Conservation (phyloP, 2,329 filamentous ascomycete genomes). For the Fusarium tjaetaba region DNA sequence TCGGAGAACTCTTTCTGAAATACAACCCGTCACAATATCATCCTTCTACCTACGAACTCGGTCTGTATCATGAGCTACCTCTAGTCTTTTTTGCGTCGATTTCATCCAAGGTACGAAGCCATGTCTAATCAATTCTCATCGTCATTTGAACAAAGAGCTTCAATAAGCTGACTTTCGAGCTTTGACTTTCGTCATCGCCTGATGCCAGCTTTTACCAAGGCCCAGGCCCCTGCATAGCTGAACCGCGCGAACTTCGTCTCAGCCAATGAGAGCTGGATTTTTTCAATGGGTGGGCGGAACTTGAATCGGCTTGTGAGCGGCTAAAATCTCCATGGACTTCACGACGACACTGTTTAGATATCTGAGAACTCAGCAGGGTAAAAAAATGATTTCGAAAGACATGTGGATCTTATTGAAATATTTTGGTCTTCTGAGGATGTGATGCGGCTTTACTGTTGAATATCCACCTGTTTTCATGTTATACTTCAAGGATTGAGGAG, state of each 20-base stretch:
- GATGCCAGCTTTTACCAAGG: constrained; percentile 11
- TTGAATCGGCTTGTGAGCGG: background rate
- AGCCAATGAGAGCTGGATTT: constrained; percentile 7
- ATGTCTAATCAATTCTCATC: background rate
- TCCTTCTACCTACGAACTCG: background rate
- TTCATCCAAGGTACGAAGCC: background rate
- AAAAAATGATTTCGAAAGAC: no score
- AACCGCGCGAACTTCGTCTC: background rate
- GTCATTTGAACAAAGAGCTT: constrained; percentile 5
- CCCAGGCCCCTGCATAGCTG: constrained; percentile 31
- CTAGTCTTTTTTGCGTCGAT: background rate
- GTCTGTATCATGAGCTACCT: background rate
- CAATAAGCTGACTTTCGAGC: background rate
- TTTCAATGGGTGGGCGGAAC: background rate
- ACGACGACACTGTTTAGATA: no score
- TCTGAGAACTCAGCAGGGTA: no score
- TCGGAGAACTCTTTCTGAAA: background rate
- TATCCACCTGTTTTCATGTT: background rate
- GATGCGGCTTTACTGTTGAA: background rate
- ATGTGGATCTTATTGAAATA: no score
- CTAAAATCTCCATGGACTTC: background rate
- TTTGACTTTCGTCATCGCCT: constrained; percentile 33
- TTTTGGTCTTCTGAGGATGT: background rate
- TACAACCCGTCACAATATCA: no score
- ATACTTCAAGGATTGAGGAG: background rate